phyloP scores from a whole-genome alignment of 805 yeast species.

The Lachancea fermentati region DNA sequence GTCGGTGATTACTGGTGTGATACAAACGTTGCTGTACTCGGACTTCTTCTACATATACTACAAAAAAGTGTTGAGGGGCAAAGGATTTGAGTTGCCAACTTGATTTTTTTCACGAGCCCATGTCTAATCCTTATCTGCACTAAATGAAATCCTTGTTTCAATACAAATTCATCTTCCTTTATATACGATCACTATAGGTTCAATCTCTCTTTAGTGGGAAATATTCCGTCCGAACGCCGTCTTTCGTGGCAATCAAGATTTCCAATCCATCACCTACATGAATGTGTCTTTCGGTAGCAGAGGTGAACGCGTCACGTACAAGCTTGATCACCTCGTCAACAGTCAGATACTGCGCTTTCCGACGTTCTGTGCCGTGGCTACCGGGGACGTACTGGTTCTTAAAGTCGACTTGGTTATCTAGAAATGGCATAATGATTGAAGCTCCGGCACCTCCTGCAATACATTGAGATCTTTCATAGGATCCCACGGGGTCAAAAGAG shows the following conservation, averaged over 20 bases:
- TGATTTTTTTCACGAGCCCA: conserved; percentile 1
- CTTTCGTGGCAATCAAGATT: conserved; percentile 84
- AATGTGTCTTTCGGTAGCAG: conserved; percentile 97
- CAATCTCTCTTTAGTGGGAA: conserved; percentile 85
- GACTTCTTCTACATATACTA: conserved; percentile 95
- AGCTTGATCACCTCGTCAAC: conserved; percentile 82
- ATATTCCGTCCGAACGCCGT: conserved; percentile 80
- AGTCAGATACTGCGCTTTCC: conserved; percentile 54
- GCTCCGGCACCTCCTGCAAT: conserved; percentile 99
- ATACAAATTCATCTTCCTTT: neutral
- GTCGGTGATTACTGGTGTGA: conserved; percentile 69
- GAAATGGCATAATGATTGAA: conserved; percentile 90
- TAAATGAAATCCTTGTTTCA: neutral
- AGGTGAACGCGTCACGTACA: conserved; percentile 89
- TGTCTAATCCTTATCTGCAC: neutral
- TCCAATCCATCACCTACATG: conserved; percentile 97
- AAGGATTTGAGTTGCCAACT: conserved; percentile 65
- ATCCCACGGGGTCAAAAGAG: conserved; percentile 96
- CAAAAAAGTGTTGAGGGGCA: conserved; percentile 70
- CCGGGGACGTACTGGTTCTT: conserved; percentile 88
- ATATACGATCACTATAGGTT: conserved; percentile 1
- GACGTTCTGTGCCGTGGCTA: conserved; percentile 60
- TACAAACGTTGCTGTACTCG: conserved; percentile 84
- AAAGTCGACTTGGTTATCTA: conserved; percentile 94
- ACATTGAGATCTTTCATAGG: conserved; percentile 95